Percentiles rank a stretch among this genome's conserved stretches.
These are phyloP conservation scores for Starmerella sp. DNA, from an alignment of 805 yeast species.

Conservation along the genomic window DNA sequence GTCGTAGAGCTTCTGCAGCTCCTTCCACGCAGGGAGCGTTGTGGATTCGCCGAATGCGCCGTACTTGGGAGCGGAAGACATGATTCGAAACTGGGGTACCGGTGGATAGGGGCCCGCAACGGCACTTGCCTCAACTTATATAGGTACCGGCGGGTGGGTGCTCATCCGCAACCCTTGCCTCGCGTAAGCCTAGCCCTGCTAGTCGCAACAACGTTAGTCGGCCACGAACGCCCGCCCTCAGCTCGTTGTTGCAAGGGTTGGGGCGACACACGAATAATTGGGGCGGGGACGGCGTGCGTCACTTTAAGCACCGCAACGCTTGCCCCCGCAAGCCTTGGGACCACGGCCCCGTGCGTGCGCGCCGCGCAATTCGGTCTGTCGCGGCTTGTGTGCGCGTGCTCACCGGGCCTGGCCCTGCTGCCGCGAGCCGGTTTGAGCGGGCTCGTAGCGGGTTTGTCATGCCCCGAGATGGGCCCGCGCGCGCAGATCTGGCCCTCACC, in stretches of 20 bases:
- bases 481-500: not conserved
- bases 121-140: not conserved
- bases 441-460: not conserved
- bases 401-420: no score
- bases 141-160: not conserved
- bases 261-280: not conserved
- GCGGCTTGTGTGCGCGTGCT: no score
- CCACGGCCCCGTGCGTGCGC: no score
- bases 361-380: no score
- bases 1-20: constrained; percentile 61
- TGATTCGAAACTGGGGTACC: not conserved
- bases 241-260: not conserved
- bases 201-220: constrained; percentile 1
- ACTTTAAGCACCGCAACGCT: not conserved
- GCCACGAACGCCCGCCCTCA: not conserved
- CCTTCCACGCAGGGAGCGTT: constrained; percentile 71
- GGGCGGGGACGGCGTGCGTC: not conserved
- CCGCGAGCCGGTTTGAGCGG: no score
- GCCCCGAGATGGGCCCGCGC: not conserved
- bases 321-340: no score
- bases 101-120: not conserved
- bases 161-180: not conserved
- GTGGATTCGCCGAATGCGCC: constrained; percentile 18
- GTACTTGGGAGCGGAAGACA: constrained; percentile 11
- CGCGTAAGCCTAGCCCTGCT: not conserved